Conservation (phyloP, 2,329 filamentous ascomycete genomes). For the Diaporthe destruens region DNA sequence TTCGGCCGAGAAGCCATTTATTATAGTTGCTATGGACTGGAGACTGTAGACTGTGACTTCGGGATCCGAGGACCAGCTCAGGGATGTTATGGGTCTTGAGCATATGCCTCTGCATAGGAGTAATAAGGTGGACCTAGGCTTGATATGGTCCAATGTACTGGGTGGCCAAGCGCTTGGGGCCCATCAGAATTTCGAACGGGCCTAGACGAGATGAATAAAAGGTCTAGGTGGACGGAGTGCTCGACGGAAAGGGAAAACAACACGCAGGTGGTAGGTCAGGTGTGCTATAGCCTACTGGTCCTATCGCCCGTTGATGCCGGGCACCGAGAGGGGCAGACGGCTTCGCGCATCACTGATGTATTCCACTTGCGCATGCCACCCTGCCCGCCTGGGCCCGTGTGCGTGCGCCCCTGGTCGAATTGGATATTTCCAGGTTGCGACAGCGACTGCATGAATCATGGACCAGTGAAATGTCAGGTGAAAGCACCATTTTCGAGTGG, state of each 20-base stretch:
- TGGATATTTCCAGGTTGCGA: constrained; percentile 3
- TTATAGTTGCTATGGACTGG: constrained; percentile 7
- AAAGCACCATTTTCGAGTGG: background rate
- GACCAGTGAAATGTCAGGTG: background rate
- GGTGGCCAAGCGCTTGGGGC: constrained; percentile 26
- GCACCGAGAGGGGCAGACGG: constrained; percentile 13
- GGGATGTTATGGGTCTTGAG: constrained; percentile 12
- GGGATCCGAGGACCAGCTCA: constrained; percentile 22
- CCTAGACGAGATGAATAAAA: constrained; percentile 18
- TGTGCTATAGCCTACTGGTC: constrained; percentile 16
- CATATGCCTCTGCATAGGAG: constrained; percentile 19
- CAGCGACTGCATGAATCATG: constrained; percentile 20
- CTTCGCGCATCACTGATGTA: constrained; percentile 1
- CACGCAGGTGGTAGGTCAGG: constrained; percentile 22
- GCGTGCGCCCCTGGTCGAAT: background rate
- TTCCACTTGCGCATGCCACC: constrained; percentile 9
- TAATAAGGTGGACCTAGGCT: constrained; percentile 5
- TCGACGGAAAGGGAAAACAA: constrained; percentile 19
- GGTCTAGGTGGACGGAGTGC: constrained; percentile 11
- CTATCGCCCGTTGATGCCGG: constrained; percentile 8
- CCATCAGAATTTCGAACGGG: constrained; percentile 22
- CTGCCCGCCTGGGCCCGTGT: constrained; percentile 18
- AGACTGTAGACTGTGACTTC: constrained; percentile 17
- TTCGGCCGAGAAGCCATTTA: constrained; percentile 38
- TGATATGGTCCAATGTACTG: background rate